Base-by-base conservation (phyloP, 2,329 filamentous ascomycete species). In the Neopestalotiopsis sp. region DNA sequence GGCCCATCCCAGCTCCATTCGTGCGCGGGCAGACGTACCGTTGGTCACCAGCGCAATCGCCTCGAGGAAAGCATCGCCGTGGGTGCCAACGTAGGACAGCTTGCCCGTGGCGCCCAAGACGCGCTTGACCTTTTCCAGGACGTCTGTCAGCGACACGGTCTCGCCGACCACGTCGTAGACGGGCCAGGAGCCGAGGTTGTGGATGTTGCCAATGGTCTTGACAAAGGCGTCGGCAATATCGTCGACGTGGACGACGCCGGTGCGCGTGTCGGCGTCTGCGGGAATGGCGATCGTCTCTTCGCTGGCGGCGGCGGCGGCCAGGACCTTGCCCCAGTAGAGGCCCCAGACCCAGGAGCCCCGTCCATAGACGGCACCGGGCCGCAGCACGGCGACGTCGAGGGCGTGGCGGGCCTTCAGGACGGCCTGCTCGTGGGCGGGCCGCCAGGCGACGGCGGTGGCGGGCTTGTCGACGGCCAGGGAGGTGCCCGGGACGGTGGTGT, bases 131-230 rank as follows among this genome's bases (percentile, higher is more conserved):
- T 72, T 72, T 14, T 73, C 71, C 14, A 80, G 65, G 14, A 81
- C 74, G 40, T 75, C 74, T 10, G 71, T 67, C 69, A 80, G 75
- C 28, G 73, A 74, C 68, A 81, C 79, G 53, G 74, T 72, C 59
- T 76, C 76, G 0, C 76, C 75, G 13, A 78, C 71, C 10, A 83
- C 70, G 70, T 81, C 77, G 72, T 83, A 83, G 3, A 82, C 70
- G 1, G 81, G 80, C 71, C 79, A 80, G 9, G 76, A 71, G 12
- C 76, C 75, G 49, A 78, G 72, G 66, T 76, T 20, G n/a, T 71
- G 68, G 42, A 80, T 70, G 67, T 78, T 76, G 24, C 81, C 79
- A 63, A 82, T 72, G 1, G 77, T 77, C 1, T 71, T 72, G 64
- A 76, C 73, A 14, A 79, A 74, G 0, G 74, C 81, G n/a, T 74